Percentiles rank a stretch among this genome's conserved stretches.
These are phyloP conservation scores for Chimonanthus praecox DNA, from an alignment of 164 flowering plant genomes.

Conservation along the genomic window DNA sequence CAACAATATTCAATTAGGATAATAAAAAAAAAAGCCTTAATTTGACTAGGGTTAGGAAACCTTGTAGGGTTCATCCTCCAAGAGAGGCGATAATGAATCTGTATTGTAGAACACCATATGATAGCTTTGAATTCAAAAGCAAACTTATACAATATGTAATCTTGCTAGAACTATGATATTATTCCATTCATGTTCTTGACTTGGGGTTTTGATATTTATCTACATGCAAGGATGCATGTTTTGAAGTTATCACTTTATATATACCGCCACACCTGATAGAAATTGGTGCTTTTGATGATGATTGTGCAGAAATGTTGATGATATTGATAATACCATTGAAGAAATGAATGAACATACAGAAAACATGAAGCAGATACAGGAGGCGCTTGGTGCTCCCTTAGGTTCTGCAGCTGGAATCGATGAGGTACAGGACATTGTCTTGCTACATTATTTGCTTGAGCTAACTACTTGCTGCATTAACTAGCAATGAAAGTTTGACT, in stretches of 20 bases:
- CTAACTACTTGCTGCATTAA: background rate
- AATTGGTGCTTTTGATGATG: constrained; percentile 1
- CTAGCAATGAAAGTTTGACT: background rate
- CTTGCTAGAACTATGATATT: background rate
- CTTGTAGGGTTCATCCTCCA: no score
- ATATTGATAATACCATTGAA: constrained; percentile 14
- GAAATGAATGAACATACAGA: constrained; percentile 12
- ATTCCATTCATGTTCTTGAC: background rate
- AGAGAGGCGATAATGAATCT: no score
- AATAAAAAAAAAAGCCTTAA: no score
- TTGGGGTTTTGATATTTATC: background rate
- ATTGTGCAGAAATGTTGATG: constrained; percentile 12
- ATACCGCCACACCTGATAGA: background rate
- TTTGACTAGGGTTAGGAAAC: no score
- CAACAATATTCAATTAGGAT: no score
- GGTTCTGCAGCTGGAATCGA: constrained; percentile 11
- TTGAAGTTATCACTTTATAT: background rate
- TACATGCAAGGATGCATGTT: background rate
- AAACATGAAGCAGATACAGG: constrained; percentile 16
- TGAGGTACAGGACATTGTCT: constrained; percentile 9
- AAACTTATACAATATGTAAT: no score
- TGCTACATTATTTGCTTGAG: background rate
- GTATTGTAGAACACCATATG: no score
- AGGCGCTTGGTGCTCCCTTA: constrained; percentile 12
- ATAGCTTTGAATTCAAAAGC: no score